Evolutionary conservation across 2,329 filamentous ascomycete species (phyloP), one percentile per base, ranked within the genome.

Genomic region (Pseudocercospora cruenta): DNA sequence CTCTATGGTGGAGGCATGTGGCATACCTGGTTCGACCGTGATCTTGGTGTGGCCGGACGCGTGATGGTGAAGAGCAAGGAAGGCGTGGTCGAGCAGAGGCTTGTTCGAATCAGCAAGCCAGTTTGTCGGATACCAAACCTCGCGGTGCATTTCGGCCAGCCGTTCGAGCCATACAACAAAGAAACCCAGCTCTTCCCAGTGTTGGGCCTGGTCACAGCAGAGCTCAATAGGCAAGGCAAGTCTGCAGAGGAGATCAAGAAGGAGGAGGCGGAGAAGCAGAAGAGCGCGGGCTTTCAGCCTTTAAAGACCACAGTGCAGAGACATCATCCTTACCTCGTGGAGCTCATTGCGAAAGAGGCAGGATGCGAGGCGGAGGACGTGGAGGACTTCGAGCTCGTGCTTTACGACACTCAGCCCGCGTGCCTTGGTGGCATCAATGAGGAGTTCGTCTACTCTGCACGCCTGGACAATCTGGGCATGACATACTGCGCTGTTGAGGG

Each of bases 21-120:
- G 94, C 94, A 97, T 80, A 96, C 92, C 55, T 99, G 88, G 95
- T 99, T 99, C 77, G 95, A 99, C 79, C 90, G 95, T 59, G 95
- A 99, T 78, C 83, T 99, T 68, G 91, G 92, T 73, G 88, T 98
- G 62, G 95, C 95, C 33, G 95, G 95, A 8, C 87, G 95, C 66
- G 92, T 92, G 14, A 90, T 98, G 83, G 91, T 95, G 63, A 89
- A 74, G 64, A 71, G 89, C 64, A 86, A 85, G 55, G 86, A 91
- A 65, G 92, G 91, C 60, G 89, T 86, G 70, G 91, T 96, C 70
- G 87, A 89, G 68, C 91, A 93, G 81, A 94, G 90, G 80, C 86
- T 99, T 64, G 88, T 98, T 81, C 95, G 96, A 82, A 87, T 99
- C 70, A 91, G 96, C 74, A 89, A 91, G 75, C 95, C 95, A 16